A percentile compares a stretch with the other conserved stretches of the same genome.
Evolutionary conservation across 2,329 filamentous ascomycete species (phyloP).

Genomic region (Talaromyces islandicus): DNA sequence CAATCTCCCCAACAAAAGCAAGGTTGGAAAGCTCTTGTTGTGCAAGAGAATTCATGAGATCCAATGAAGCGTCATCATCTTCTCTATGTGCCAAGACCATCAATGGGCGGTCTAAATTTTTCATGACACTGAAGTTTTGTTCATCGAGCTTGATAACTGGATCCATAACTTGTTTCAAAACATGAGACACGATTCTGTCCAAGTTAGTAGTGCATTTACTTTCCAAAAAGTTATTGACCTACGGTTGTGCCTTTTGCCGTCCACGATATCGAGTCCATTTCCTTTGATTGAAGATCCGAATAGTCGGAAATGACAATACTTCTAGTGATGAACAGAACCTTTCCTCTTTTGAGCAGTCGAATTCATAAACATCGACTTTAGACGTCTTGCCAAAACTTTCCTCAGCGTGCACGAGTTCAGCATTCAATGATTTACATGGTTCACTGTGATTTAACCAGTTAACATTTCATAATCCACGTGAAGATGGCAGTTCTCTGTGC

Average conservation of each 20-base stretch:
- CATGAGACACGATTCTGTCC: conserved; percentile 2
- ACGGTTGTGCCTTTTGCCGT: conserved; percentile 1
- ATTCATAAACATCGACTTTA: conserved; percentile 4
- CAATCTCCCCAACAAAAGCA: conserved; percentile 3
- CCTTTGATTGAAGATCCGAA: not conserved
- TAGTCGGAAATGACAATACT: conserved; percentile 6
- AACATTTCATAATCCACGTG: not conserved
- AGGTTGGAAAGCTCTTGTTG: not conserved
- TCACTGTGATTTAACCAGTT: not conserved
- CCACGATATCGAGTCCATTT: conserved; percentile 8
- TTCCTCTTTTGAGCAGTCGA: conserved; percentile 4
- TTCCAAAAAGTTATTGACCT: not conserved
- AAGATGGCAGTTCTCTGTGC: not conserved
- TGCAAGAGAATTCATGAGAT: conserved; percentile 2
- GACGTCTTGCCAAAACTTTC: conserved; percentile 4
- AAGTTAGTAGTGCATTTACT: not conserved
- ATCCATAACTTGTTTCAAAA: conserved; percentile 2
- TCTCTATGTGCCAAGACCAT: not conserved
- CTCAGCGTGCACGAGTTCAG: not conserved
- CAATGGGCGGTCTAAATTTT: not conserved
- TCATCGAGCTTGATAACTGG: conserved; percentile 2
- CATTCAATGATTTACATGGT: conserved; percentile 1
- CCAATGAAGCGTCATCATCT: not conserved
- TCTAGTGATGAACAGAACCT: conserved; percentile 7
- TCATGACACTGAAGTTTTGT: conserved; percentile 3